Conservation (phyloP, 192 early-diverging fungal genomes). For the Coemansia sp. region DNA sequence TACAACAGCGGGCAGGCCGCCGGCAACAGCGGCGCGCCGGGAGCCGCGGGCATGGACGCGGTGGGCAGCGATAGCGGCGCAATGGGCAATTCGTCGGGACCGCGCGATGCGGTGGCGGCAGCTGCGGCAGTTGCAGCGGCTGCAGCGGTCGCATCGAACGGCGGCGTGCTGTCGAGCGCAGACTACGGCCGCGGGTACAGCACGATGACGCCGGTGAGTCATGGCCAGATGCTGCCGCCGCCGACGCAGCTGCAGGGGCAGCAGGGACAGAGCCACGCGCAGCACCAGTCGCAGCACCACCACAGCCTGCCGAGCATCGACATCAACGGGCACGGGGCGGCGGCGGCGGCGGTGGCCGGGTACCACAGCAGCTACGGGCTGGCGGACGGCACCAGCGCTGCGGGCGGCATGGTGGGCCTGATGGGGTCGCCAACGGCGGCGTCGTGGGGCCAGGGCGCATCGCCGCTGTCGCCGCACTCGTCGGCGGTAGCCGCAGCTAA, state of each 20-base stretch:
- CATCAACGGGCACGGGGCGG: conserved; percentile 44
- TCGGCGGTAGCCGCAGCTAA: conserved; percentile 31
- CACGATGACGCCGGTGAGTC: conserved; percentile 34
- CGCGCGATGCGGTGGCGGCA: conserved; percentile 40
- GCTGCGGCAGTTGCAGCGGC: conserved; percentile 31
- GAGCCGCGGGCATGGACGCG: conserved; percentile 20
- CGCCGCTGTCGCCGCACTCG: conserved; percentile 38
- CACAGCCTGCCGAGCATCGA: conserved; percentile 50
- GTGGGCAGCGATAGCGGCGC: conserved; percentile 16
- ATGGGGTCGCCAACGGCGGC: conserved; percentile 41
- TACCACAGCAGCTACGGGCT: conserved; percentile 52
- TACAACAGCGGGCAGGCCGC: conserved; percentile 44
- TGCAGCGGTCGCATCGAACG: conserved; percentile 19
- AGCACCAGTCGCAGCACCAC: conserved; percentile 24
- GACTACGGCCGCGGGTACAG: conserved; percentile 47
- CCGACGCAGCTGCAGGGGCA: conserved; percentile 38
- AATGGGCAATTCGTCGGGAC: conserved; percentile 26
- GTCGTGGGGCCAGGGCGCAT: conserved; percentile 39
- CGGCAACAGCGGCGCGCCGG: conserved; percentile 20
- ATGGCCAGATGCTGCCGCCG: conserved; percentile 47
- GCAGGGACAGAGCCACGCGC: conserved; percentile 15
- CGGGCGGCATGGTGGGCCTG: conserved; percentile 35
- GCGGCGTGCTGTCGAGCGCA: conserved; percentile 20
- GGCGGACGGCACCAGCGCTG: conserved; percentile 37
- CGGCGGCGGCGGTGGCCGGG: conserved; percentile 29